Base-by-base conservation (phyloP, 148 eudicot genomes). In the Vaccinium macrocarpon region DNA sequence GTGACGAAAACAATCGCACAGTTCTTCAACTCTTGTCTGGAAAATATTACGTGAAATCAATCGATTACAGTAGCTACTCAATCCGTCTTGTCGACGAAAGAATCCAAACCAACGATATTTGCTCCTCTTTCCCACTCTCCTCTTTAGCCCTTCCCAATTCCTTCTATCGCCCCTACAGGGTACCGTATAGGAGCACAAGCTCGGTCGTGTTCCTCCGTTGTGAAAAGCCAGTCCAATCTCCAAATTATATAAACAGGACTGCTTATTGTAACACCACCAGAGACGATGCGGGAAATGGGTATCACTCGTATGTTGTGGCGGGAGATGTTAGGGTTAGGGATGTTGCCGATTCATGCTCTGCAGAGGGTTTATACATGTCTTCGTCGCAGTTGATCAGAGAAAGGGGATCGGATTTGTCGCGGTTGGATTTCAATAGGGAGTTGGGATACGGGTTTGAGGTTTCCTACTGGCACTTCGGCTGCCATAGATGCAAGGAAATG, bases 391-490 rank as follows among this genome's bases (percentile, higher is more conserved):
- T 8, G 10, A 11, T 11, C 8, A 14, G 3, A 8, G 38, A 68
- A 29, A 23, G 4, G 2, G 38, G 14, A 7, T 7, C 35, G 74
- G 2, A 23, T 14, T 77, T 59, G 27, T 81, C 87, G 19, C 61
- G 15, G 57, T 19, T 32, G 14, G 61, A 32, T 48, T 66, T 82
- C 5, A 62, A 61, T 23, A 79, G 62, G 38, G 23, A 21, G 57
- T 23, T 85, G 76, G 87, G 76, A 5, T 64, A 61, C 50, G 87
- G 87, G 57, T 48, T 82, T 55, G 85, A 82, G 79, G 71, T 82
- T 0, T 15, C 0, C 6, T 35, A 35, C 0, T 42, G 23, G 49
- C 0, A 74, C 1, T 0, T 38, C 8, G 42, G 42, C 42, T 38
- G 42, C 42, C 5, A 38, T 2, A 1, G 5, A 38, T 38, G 42